phyloP scores from a whole-genome alignment of 352 stramenopile species.

The Salisapilia sapeloensis region DNA sequence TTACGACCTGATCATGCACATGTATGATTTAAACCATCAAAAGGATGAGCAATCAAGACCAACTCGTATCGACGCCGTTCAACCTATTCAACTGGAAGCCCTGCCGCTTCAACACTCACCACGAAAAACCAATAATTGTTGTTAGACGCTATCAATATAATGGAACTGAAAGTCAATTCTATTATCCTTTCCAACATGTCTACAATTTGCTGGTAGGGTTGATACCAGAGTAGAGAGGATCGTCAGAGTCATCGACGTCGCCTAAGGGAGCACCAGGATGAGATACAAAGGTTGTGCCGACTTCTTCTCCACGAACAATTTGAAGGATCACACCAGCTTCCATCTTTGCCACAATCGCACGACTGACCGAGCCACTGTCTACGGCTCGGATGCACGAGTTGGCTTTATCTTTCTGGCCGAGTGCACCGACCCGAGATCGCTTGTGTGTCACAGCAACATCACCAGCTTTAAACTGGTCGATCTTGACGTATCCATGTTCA shows the following conservation, averaged over 20 bases:
- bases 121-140: too few relatives aligned
- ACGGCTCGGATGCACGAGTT: constrained; percentile 65
- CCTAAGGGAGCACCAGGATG: constrained; percentile 13
- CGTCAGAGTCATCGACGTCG: constrained; percentile 29
- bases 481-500: constrained; percentile 6
- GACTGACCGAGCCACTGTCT: constrained; percentile 35
- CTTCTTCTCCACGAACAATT: constrained; percentile 41
- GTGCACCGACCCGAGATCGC: constrained; percentile 34
- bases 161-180: too few relatives aligned
- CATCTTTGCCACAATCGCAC: constrained; percentile 48
- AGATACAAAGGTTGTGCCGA: constrained; percentile 50
- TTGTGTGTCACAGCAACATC: constrained; percentile 20
- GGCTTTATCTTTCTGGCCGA: constrained; percentile 70
- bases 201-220: constrained; percentile 7
- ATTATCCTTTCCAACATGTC: too few relatives aligned
- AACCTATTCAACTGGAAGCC: constrained; percentile 19
- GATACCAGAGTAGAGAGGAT: constrained; percentile 56
- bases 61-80: constrained; percentile 14
- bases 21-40: constrained; percentile 43
- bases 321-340: constrained; percentile 35
- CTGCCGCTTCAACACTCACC: constrained; percentile 1
- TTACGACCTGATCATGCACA: constrained; percentile 48
- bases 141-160: too few relatives aligned
- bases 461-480: constrained; percentile 26
- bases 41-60: constrained; percentile 19